Conservation (phyloP, 352 stramenopile species). For the Globisporangium okanoganense region DNA sequence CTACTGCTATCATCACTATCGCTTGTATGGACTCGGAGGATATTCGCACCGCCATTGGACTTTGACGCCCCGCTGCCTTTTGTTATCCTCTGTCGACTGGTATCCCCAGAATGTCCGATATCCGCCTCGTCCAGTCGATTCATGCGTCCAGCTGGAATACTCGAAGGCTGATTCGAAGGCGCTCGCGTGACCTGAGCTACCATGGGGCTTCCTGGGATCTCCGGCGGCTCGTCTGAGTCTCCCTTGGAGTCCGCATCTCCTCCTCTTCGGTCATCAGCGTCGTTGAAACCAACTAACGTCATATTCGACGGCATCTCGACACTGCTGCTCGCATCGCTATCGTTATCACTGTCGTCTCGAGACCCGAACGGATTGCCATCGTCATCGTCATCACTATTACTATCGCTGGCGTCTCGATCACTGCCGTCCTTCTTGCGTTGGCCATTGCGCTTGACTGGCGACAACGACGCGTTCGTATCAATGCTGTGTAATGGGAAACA, state of each 20-base stretch:
- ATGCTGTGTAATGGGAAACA: slow-evolving; percentile 22
- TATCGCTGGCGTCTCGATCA: neutral
- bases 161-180: neutral
- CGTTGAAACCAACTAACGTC: slow-evolving; percentile 1
- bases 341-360: slow-evolving; percentile 10
- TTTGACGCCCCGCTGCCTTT: neutral
- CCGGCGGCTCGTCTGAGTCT: slow-evolving; percentile 47
- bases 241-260: slow-evolving; percentile 19
- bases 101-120: neutral
- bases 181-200: slow-evolving; percentile 19
- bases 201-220: slow-evolving; percentile 68
- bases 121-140: neutral
- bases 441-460: slow-evolving; percentile 26
- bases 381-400: neutral
- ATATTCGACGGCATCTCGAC: slow-evolving; percentile 14
- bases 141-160: neutral
- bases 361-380: neutral
- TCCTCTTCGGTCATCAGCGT: slow-evolving; percentile 6
- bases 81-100: slow-evolving; percentile 1
- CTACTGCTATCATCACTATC: slow-evolving; percentile 4
- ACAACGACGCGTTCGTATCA: slow-evolving; percentile 43
- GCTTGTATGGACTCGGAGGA: slow-evolving; percentile 17
- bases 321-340: slow-evolving; percentile 17
- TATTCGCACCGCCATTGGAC: slow-evolving; percentile 1
- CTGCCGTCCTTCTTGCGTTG: neutral